A percentile compares a stretch with the other conserved stretches of the same genome.
Evolutionary conservation across 2,329 filamentous ascomycete genomes (phyloP).

Genomic region (Fonsecaea pedrosoi): DNA sequence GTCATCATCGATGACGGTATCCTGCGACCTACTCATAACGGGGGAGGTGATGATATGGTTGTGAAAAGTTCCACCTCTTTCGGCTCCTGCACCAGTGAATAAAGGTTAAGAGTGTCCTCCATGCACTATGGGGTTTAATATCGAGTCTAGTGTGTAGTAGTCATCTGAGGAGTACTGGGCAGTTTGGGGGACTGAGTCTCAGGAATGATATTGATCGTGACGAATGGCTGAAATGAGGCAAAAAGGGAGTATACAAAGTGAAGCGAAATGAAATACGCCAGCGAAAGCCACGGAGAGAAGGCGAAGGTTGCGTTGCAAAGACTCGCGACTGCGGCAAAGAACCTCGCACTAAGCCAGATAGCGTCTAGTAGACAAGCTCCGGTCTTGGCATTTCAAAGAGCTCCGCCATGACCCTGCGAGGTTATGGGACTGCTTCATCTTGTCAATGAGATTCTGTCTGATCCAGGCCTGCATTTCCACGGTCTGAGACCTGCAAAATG

Average conservation of each 20-base stretch:
- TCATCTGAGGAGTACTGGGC: background rate
- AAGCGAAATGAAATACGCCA: conserved; percentile 16
- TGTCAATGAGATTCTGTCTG: conserved; percentile 2
- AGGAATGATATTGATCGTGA: background rate
- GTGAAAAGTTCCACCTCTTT: conserved; percentile 34
- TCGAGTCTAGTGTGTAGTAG: background rate
- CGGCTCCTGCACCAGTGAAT: conserved; percentile 38
- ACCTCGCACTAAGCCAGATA: conserved; percentile 9
- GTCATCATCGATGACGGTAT: conserved; percentile 58
- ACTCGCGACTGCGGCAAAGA: conserved; percentile 13
- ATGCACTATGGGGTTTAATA: conserved; percentile 33
- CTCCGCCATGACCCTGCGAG: conserved; percentile 9
- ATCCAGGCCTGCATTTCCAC: background rate
- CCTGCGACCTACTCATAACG: conserved; percentile 54
- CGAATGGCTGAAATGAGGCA: conserved; percentile 8
- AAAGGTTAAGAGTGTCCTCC: conserved; percentile 33
- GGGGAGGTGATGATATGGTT: conserved; percentile 37
- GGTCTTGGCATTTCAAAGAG: background rate
- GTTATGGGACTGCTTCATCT: background rate
- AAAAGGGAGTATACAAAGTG: conserved; percentile 10
- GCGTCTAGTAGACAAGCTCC: background rate
- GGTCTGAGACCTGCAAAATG: conserved; percentile 42
- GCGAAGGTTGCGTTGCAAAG: conserved; percentile 27
- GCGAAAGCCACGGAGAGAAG: conserved; percentile 25
- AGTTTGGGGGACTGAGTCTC: background rate